Base-by-base conservation (phyloP, 1,139 yeast genomes). In the Saccharomyces hybrid region DNA sequence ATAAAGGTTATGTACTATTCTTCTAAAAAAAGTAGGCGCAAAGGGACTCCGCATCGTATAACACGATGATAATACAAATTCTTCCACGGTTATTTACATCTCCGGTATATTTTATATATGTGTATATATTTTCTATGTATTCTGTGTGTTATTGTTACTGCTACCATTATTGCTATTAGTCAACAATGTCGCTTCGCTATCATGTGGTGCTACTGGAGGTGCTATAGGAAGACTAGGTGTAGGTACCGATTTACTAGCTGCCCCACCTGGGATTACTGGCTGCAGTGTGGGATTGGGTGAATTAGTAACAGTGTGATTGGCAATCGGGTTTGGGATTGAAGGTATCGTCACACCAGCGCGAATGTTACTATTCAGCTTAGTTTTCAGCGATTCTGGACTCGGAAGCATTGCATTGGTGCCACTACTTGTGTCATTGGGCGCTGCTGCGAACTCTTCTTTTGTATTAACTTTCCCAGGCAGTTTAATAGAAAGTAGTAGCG, bases 401-500 rank as follows among this genome's bases (percentile, higher is more conserved):
- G 44, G 44, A 38, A 38, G 44, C 44, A 38, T 38, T 16, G 44
- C n/a, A 38, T 38, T 38, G 26, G n/a, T 14, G 44, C 25, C 11
- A 9, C 9, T 11, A n/a, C n/a, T 14, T 31, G 41, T 9, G 16
- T 23, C 41, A 9, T 29, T 28, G 3, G 8, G 19, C 41, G 14
- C 6, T 5, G 13, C n/a, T 2, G 19, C n/a, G 5, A 16, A 11
- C 9, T 16, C 23, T 27, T 50, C 52, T 6, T 23, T n/a, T 11
- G 47, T 14, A 5, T 48, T 23, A 14, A 26, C 25, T 54, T 58
- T 63, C 23, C 48, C 32, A 8, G 58, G 51, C 6, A 65, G 38
- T 47, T 61, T 66, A 48, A 68, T 66, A 11, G 65, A 59, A 5
- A 68, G 42, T 13, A 67, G 55, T 34, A 68, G 53, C 6, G 63